These are phyloP conservation scores for Ustilago loliicola DNA, from an alignment of 1,284 basidiomycete genomes.

Conservation along the genomic window DNA sequence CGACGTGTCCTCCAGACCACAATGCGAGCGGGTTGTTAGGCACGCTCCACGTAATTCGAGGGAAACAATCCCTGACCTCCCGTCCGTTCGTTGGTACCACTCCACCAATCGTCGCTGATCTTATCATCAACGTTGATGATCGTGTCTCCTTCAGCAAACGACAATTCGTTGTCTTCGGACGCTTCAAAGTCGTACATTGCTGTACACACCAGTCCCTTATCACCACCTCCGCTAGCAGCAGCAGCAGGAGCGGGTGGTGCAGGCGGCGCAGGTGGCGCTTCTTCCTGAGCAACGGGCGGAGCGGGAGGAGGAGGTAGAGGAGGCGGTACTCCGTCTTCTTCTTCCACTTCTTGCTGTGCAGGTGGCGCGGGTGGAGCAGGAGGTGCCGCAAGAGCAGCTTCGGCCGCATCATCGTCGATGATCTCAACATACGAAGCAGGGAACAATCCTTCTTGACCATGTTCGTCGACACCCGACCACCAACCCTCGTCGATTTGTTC, in stretches of 20 bases:
- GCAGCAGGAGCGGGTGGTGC: slow-evolving; percentile 17
- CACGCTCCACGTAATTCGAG: slow-evolving; percentile 61
- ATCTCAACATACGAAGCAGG: slow-evolving; percentile 68
- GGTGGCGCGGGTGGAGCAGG: slow-evolving; percentile 36
- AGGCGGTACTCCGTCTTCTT: slow-evolving; percentile 72
- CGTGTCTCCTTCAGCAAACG: slow-evolving; percentile 65
- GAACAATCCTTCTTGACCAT: slow-evolving; percentile 66
- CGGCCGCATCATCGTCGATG: slow-evolving; percentile 37
- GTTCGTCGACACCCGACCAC: slow-evolving; percentile 66
- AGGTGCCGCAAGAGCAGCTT: slow-evolving; percentile 46
- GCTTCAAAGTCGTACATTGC: slow-evolving; percentile 70
- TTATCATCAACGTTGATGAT: slow-evolving; percentile 66
- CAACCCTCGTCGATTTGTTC: slow-evolving; percentile 69
- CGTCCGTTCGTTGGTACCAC: slow-evolving; percentile 62
- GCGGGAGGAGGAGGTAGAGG: slow-evolving; percentile 65
- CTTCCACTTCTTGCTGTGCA: slow-evolving; percentile 16
- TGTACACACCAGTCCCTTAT: slow-evolving; percentile 44
- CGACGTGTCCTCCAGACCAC: too few species aligned
- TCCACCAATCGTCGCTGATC: slow-evolving; percentile 70
- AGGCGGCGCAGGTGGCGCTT: slow-evolving; percentile 28
- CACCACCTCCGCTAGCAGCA: background rate
- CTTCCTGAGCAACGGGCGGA: slow-evolving; percentile 17
- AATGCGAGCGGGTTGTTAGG: background rate
- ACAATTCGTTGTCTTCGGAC: slow-evolving; percentile 67
- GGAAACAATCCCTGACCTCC: slow-evolving; percentile 75